Conservation (phyloP, 352 stramenopile genomes). For the Pythium folliculosum region DNA sequence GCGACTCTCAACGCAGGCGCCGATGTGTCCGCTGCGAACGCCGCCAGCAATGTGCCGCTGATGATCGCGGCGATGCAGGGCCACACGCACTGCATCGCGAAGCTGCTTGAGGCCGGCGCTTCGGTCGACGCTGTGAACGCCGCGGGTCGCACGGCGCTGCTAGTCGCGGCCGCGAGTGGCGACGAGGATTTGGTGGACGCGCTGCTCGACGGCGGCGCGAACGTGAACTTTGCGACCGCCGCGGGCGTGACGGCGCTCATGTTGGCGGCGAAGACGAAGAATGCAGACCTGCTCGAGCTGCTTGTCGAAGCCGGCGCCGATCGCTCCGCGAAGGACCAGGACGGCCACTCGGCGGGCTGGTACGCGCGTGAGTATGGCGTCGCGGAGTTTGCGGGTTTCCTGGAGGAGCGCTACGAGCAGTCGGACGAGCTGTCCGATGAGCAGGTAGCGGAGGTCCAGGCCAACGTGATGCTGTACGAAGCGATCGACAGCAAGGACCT, state of each 20-base stretch:
- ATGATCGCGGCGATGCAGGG: neutral
- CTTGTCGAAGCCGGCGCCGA: no score
- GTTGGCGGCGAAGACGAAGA: neutral
- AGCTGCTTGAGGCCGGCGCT: neutral
- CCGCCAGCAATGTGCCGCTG: neutral
- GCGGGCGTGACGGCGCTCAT: no score
- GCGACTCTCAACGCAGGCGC: neutral
- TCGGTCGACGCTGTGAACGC: neutral
- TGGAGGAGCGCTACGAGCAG: no score
- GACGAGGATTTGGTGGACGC: neutral
- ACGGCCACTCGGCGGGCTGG: neutral
- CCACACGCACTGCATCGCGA: neutral
- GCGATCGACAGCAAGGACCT: neutral
- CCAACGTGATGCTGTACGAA: neutral
- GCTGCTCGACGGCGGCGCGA: neutral
- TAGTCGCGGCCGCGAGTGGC: neutral
- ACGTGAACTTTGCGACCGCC: neutral
- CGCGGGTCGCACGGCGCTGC: neutral
- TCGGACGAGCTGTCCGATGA: no score
- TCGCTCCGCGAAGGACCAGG: neutral
- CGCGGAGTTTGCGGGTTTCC: neutral
- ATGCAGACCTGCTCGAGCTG: neutral
- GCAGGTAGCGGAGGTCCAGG: no score
- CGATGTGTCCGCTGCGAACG: neutral
- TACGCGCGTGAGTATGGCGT: neutral